Percentiles rank a stretch among this genome's conserved stretches.
phyloP scores from a whole-genome alignment of 1,139 yeast genomes.

The Groenewaldozyma auringiensis region DNA sequence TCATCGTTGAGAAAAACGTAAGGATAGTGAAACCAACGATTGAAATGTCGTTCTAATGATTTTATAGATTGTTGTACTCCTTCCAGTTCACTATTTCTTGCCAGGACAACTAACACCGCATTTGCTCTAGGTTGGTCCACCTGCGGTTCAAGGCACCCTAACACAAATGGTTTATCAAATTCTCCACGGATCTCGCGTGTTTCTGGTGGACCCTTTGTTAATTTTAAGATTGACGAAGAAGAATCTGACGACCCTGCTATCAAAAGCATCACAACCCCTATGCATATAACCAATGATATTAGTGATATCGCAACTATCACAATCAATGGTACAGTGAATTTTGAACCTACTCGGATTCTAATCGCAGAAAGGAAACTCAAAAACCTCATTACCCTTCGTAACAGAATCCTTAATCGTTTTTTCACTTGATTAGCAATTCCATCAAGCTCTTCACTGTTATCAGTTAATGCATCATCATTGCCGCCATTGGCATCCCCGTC shows the following conservation, averaged over 20 bases:
- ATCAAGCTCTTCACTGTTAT: background rate
- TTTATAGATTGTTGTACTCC: slow-evolving; percentile 63
- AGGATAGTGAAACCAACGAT: slow-evolving; percentile 85
- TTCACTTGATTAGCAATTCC: background rate
- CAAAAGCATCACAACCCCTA: slow-evolving; percentile 2
- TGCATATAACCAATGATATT: slow-evolving; percentile 3
- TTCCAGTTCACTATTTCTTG: slow-evolving; percentile 64
- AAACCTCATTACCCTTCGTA: background rate
- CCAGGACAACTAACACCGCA: slow-evolving; percentile 78
- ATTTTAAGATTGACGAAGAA: slow-evolving; percentile 6
- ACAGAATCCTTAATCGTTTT: background rate
- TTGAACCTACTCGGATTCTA: slow-evolving; percentile 13
- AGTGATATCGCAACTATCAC: slow-evolving; percentile 8
- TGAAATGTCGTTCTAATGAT: slow-evolving; percentile 75
- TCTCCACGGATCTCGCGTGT: slow-evolving; percentile 9
- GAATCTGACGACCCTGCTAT: slow-evolving; percentile 4
- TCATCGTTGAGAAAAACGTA: slow-evolving; percentile 81
- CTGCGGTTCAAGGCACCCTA: slow-evolving; percentile 32
- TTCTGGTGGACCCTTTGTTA: slow-evolving; percentile 9
- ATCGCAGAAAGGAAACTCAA: slow-evolving; percentile 1
- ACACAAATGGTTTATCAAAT: slow-evolving; percentile 28
- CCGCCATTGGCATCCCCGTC: background rate
- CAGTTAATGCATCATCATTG: background rate
- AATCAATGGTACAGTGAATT: slow-evolving; percentile 14
- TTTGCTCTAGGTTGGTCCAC: slow-evolving; percentile 41